Evolutionary conservation across 2,329 filamentous ascomycete genomes (phyloP).

Genomic region (Ophiobolus disseminans): DNA sequence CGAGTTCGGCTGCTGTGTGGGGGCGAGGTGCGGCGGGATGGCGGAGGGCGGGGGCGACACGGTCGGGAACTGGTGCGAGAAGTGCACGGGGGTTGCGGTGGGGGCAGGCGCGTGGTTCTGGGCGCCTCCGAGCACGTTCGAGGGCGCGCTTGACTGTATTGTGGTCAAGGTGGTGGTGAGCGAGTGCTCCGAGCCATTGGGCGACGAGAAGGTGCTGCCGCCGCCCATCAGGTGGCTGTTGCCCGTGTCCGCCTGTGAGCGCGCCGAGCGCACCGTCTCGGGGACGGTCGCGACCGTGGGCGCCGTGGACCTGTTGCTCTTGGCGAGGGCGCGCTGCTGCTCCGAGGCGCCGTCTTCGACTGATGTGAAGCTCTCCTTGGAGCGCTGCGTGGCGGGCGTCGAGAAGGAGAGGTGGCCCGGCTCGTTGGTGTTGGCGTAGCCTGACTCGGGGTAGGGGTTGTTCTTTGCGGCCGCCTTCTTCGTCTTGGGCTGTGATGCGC

Average conservation of each 20-base stretch:
- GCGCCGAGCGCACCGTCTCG: conserved; percentile 76
- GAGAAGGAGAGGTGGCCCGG: conserved; percentile 56
- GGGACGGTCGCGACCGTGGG: conserved; percentile 85
- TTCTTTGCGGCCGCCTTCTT: conserved; percentile 76
- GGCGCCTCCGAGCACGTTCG: conserved; percentile 53
- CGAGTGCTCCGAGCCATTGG: conserved; percentile 79
- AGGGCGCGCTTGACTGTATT: conserved; percentile 76
- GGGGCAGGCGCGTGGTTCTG: conserved; percentile 45
- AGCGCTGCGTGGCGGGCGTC: conserved; percentile 53
- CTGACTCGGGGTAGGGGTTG: conserved; percentile 90
- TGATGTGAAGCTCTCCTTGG: conserved; percentile 63
- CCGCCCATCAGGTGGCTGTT: conserved; percentile 67
- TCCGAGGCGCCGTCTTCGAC: conserved; percentile 57
- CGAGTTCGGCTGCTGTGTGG: conserved; percentile 68
- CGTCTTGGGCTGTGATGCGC: conserved; percentile 44
- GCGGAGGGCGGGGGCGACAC: conserved; percentile 67
- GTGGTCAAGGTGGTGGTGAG: conserved; percentile 85
- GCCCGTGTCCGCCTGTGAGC: conserved; percentile 83
- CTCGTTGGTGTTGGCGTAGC: conserved; percentile 60
- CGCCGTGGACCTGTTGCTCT: conserved; percentile 74
- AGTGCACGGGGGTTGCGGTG: conserved; percentile 56
- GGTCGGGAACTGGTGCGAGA: conserved; percentile 63
- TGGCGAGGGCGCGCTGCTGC: conserved; percentile 63
- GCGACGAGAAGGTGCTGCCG: conserved; percentile 80
- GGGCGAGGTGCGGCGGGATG: conserved; percentile 73